A percentile compares a stretch with the other conserved stretches of the same genome.
Conservation (phyloP, 176 grass and related monocot species). For the Phyllostachys edulis region DNA sequence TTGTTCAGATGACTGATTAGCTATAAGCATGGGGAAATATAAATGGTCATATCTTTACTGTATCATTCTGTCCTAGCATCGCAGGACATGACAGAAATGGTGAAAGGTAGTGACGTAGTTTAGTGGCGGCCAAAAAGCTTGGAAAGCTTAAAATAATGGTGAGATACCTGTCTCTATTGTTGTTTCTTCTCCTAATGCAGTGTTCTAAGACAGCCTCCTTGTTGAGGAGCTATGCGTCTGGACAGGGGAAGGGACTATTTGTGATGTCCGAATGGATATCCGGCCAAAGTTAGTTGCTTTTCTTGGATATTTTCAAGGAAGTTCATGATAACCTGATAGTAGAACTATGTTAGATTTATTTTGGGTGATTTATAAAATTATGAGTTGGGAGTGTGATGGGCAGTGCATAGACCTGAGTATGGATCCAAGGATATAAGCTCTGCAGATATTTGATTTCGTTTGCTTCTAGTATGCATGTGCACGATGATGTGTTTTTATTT, state of each 20-base stretch:
- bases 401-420: background rate
- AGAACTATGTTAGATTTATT: background rate
- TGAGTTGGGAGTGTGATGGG: background rate
- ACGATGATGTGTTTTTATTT: background rate
- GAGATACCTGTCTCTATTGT: background rate
- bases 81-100: background rate
- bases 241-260: background rate
- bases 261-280: background rate
- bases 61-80: background rate
- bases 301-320: conserved; percentile 8
- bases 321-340: conserved; percentile 16
- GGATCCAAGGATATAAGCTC: conserved; percentile 2
- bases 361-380: background rate
- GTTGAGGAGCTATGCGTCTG: background rate
- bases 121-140: background rate
- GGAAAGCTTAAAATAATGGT: background rate
- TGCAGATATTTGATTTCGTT: background rate
- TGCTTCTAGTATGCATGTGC: background rate
- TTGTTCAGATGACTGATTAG: background rate
- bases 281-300: background rate
- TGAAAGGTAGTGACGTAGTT: background rate
- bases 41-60: background rate
- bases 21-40: background rate
- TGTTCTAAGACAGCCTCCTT: background rate
- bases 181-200: background rate